Base-by-base conservation (phyloP, 805 yeast species). In the Jamesozyma piceae region DNA sequence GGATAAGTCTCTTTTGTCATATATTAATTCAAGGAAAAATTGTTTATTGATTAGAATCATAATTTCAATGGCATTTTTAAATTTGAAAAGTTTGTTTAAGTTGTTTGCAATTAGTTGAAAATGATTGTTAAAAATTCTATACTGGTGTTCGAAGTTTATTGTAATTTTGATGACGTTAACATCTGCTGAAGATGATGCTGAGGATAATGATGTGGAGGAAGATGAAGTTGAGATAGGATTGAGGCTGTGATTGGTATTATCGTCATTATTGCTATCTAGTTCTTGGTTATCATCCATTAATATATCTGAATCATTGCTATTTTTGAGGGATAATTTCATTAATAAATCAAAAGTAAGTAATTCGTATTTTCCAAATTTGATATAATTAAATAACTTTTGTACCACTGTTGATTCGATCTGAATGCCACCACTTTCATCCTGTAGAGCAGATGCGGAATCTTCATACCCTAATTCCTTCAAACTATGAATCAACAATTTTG, bases 401-500 rank as follows among this genome's bases (percentile, higher is more conserved):
- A 75, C 71, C 3, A 60, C 62, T 6, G 66, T 63, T 1, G 75
- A 63, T 47, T 73, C 77, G 5, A 66, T 56, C 41, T 61, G 58
- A 22, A 65, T 44, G 5, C 63, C 64, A 8, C 68, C 67, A 44
- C 67, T 62, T 50, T 73, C 77, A 4, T 54, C 45, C 44, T 69
- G 71, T 33, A 77, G 56, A 3, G 49, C 41, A 3, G 55, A 46
- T 0, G 76, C 70, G 0, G 75, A 54, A 2, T 58, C 49, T 3
- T 52, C 43, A 49, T 70, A 74, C 4, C 79, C 79, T 44, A 77
- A 47, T 44, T 74, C 80, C 30, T 62, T 59, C 39, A 77, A 54
- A 0, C 77, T 60, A 48, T 75, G 78, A 30, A 75, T 68, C 33
- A 77, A 53, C 24, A 77, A 57, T 39, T 75, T 66, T 2, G 77